phyloP scores from a whole-genome alignment of 495 filamentous ascomycete genomes.

The Immersiella caudata region DNA sequence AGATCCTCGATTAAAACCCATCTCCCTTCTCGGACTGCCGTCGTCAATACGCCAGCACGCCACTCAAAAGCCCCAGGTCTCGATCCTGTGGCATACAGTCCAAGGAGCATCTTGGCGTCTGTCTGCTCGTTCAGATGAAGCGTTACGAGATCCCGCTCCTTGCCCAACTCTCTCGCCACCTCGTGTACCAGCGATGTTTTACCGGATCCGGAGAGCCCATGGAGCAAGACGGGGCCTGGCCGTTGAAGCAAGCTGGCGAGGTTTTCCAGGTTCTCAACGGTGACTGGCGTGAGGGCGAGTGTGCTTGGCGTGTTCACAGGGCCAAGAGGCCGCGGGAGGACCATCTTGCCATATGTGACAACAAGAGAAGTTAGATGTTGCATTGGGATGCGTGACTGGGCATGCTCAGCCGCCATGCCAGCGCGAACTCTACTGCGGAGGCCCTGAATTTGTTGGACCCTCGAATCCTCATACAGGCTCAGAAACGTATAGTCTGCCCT shows the following conservation, averaged over 20 bases:
- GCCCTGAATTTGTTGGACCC: constrained; percentile 45
- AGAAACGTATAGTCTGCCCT: constrained; percentile 83
- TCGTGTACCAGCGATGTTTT: constrained; percentile 89
- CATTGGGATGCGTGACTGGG: constrained; percentile 31
- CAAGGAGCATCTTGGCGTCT: constrained; percentile 91
- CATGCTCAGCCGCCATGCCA: constrained; percentile 22
- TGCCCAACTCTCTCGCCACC: constrained; percentile 73
- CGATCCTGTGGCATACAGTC: constrained; percentile 84
- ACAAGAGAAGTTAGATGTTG: constrained; percentile 46
- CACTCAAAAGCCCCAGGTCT: constrained; percentile 87
- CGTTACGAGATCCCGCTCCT: constrained; percentile 77
- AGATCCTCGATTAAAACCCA: constrained; percentile 98
- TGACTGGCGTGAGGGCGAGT: constrained; percentile 74
- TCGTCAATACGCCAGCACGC: constrained; percentile 92
- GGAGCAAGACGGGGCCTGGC: constrained; percentile 71
- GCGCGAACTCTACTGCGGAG: constrained; percentile 44
- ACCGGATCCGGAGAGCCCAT: constrained; percentile 83
- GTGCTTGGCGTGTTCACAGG: constrained; percentile 51
- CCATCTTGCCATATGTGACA: constrained; percentile 57
- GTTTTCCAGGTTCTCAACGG: constrained; percentile 65
- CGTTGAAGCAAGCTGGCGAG: constrained; percentile 68
- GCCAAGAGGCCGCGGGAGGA: constrained; percentile 67
- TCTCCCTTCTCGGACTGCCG: constrained; percentile 87
- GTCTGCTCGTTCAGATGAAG: constrained; percentile 96
- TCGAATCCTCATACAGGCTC: constrained; percentile 73